Evolutionary conservation across 768 basidiomycete species (phyloP).

Genomic region (Calocera viscosa): DNA sequence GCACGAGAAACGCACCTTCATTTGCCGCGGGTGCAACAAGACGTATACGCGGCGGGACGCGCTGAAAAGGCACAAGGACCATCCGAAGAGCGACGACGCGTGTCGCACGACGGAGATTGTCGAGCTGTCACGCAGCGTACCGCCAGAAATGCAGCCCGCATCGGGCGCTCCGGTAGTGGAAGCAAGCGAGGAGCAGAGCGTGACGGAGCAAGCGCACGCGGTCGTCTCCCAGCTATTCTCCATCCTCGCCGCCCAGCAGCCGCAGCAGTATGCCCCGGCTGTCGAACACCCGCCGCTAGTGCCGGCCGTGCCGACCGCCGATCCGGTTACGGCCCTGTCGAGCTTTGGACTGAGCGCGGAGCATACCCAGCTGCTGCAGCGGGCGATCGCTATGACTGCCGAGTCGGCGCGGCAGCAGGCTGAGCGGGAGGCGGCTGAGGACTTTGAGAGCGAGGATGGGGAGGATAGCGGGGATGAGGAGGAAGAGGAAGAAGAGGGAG

Average conservation of each 20-base stretch:
- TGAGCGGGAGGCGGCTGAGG: conserved; percentile 14
- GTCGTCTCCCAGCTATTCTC: not conserved
- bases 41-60: conserved; percentile 35
- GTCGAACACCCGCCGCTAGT: conserved; percentile 5
- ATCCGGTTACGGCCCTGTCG: not conserved
- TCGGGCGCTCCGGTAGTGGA: not conserved
- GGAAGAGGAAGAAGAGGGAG: conserved; percentile 8
- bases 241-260: conserved; percentile 5
- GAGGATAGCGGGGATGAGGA: not conserved
- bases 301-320: not conserved
- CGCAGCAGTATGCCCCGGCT: conserved; percentile 11
- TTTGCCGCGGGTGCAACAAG: conserved; percentile 25
- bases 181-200: not conserved
- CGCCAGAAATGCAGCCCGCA: not conserved
- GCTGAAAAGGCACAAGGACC: conserved; percentile 42
- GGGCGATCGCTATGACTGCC: conserved; percentile 12
- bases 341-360: conserved; percentile 12
- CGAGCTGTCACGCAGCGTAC: not conserved
- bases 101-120: not conserved
- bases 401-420: conserved; percentile 15
- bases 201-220: not conserved
- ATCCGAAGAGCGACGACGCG: conserved; percentile 31
- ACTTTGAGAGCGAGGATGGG: conserved; percentile 8
- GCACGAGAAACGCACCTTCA: conserved; percentile 28
- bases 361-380: conserved; percentile 13